Evolutionary conservation across 176 grass and related monocot species (phyloP).

Genomic region (sorghum (Sorghum bicolor)): DNA sequence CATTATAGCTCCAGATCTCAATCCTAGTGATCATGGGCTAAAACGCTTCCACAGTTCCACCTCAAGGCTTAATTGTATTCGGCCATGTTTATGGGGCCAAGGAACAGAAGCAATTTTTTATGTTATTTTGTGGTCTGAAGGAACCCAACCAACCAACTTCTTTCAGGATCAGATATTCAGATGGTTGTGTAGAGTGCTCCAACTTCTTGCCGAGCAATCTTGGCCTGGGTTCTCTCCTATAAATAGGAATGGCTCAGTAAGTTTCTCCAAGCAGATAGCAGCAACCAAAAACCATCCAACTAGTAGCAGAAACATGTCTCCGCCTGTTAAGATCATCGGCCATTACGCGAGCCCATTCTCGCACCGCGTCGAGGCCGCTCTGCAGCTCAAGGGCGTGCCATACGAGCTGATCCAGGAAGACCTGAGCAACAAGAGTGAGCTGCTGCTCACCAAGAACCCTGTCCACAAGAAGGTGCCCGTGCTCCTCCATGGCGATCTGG

Average conservation of each 20-base stretch:
- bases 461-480: conserved; percentile 18
- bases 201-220: not conserved
- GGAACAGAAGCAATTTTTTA: too few species aligned
- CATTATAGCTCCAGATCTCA: not conserved
- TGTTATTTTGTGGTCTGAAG: too few species aligned
- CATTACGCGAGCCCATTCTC: not conserved
- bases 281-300: not conserved
- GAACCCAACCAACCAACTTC: too few species aligned
- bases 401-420: conserved; percentile 41
- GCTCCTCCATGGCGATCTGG: not conserved
- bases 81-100: too few species aligned
- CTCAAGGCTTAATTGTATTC: too few species aligned
- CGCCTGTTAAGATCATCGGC: conserved; percentile 22
- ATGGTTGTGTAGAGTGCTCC: not conserved
- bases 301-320: not conserved
- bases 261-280: not conserved
- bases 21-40: not conserved
- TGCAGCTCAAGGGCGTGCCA: conserved; percentile 34
- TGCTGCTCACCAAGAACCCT: conserved; percentile 32
- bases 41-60: too few species aligned
- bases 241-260: not conserved
- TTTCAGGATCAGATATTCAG: not conserved
- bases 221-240: not conserved
- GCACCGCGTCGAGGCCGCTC: conserved; percentile 24
- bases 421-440: conserved; percentile 22